Evolutionary conservation across 2,329 filamentous ascomycete species (phyloP), one percentile per base, ranked within the genome.

Genomic region (Didymella exigua): DNA sequence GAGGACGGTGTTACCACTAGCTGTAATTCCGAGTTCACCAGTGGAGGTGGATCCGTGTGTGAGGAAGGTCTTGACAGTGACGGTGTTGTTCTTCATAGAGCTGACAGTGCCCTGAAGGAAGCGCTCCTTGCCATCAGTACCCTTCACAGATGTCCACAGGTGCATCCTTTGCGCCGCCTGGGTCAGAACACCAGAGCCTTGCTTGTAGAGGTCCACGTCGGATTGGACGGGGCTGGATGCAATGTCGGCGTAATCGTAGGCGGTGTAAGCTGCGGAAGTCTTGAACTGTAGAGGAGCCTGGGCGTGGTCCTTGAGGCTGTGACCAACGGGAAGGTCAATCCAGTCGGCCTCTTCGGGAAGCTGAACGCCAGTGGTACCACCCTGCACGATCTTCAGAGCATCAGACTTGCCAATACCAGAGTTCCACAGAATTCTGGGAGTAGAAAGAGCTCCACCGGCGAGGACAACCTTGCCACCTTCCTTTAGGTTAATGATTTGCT

Each of bases 401-500:
- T 66, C 61, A 23, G 59, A 49, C 21, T 63, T 65, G 26, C 66
- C 66, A 55, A 69, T 69, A 29, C 63, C 66, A 44, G 58, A 62
- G 51, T 63, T 62, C 60, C 66, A 67, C n/a, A 69, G 55, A 30
- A 69, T 62, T 6, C 56, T 56, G 16, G 56, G 56, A 11, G 56
- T 66, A 89, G 86, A 61, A 81, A 84, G 2, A 37, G 61, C 59
- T 30, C 83, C 86, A 64, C 89, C 86, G 5, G 89, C 84, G 26
- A 68, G 54, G 60, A 67, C 70, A 24, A 66, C 51, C 37, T 68
- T 68, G 43, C 65, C 63, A 14, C 63, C 65, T 29, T 60, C 57
- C 65, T 84, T 88, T 11, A 89, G 84, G 73, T 82, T 84, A 50
- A 85, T 82, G 72, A 88, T 77, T 16, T 79, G 69, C 62, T 88